phyloP scores from a whole-genome alignment of 2,329 filamentous ascomycete species.

The Hymenoscyphus fructigenus region DNA sequence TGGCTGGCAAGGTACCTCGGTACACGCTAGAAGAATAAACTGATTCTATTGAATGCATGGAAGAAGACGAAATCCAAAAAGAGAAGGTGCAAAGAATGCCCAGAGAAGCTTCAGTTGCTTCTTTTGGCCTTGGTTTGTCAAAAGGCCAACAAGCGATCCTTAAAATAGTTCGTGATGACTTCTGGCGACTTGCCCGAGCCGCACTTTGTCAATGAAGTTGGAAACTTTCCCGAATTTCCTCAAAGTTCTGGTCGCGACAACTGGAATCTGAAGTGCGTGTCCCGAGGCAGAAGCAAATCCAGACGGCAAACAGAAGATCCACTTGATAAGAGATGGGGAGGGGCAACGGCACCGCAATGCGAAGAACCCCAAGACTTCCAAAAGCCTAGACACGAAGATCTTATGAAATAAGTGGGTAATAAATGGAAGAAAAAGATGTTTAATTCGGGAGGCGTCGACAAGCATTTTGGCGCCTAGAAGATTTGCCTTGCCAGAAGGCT shows the following conservation, averaged over 20 bases:
- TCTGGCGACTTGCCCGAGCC: background rate
- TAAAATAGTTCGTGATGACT: background rate
- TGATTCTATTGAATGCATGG: background rate
- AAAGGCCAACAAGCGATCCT: background rate
- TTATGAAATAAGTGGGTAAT: background rate
- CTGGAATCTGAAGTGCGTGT: background rate
- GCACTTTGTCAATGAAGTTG: background rate
- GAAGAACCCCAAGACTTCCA: background rate
- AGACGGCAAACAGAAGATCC: background rate
- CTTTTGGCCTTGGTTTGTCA: background rate
- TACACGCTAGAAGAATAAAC: background rate
- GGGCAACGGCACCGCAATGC: background rate
- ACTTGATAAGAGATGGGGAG: background rate
- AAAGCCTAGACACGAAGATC: background rate
- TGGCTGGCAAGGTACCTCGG: constrained; percentile 2
- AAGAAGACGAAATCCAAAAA: background rate
- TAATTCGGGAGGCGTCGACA: background rate
- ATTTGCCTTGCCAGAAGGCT: background rate
- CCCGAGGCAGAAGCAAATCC: background rate
- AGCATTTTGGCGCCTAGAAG: background rate
- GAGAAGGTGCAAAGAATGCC: background rate
- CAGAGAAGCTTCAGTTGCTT: constrained; percentile 4
- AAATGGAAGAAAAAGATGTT: background rate
- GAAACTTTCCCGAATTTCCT: background rate
- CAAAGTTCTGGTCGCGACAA: background rate